Percentiles rank a stretch among this genome's conserved stretches.
Evolutionary conservation across 441 rosid species (phyloP).

Genomic region (Adansonia madagascariensis): DNA sequence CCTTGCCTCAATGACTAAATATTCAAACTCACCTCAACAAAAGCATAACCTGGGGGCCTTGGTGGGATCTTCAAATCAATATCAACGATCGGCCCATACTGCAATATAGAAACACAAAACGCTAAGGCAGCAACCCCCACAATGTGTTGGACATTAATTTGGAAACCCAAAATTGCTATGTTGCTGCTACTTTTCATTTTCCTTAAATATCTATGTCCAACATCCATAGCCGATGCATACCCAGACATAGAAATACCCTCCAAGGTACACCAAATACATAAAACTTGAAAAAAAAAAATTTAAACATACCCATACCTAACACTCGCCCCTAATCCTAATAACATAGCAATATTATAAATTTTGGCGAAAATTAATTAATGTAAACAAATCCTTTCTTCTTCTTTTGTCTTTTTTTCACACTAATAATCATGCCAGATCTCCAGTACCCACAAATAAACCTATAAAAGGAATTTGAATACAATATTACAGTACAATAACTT

Average conservation of each 20-base stretch:
- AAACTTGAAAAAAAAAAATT: no score
- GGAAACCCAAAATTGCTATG: background rate
- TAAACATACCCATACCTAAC: background rate
- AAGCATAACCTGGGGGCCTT: conserved; percentile 95
- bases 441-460: background rate
- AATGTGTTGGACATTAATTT: background rate
- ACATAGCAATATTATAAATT: no score
- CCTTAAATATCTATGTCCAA: no score
- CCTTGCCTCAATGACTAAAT: background rate
- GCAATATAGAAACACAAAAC: conserved; percentile 27
- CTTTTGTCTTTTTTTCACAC: background rate
- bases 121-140: background rate
- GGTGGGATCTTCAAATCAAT: conserved; percentile 51
- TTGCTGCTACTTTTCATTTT: no score
- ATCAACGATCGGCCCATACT: conserved; percentile 88
- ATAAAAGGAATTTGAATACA: background rate
- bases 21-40: conserved; percentile 70
- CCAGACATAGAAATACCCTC: no score
- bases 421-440: background rate
- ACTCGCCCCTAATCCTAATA: no score
- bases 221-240: no score
- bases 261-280: no score
- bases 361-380: background rate
- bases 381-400: background rate
- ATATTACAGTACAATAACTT: background rate